Conservation (phyloP, 1,284 basidiomycete genomes). For the Cryptococcus hybrid region DNA sequence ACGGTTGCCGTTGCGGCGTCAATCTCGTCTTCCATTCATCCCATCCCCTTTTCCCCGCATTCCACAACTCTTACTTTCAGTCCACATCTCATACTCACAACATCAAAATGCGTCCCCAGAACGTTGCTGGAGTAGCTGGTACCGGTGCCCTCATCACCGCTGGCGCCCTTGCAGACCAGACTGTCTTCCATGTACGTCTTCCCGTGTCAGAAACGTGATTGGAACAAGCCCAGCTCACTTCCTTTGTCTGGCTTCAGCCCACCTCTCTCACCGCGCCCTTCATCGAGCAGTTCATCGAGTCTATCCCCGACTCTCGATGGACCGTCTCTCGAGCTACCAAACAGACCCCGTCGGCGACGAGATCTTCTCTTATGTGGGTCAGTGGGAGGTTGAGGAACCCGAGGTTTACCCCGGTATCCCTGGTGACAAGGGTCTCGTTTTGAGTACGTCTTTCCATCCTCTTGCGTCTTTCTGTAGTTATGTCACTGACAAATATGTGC, state of each 20-base stretch:
- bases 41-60: constrained; percentile 1
- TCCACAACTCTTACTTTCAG: too few species aligned
- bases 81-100: too few species aligned
- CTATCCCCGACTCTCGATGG: constrained; percentile 74
- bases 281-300: constrained; percentile 93
- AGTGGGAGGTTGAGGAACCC: constrained; percentile 95
- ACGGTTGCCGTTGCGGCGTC: not conserved
- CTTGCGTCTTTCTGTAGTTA: not conserved
- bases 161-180: constrained; percentile 31
- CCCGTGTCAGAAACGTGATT: not conserved
- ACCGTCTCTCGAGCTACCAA: constrained; percentile 95
- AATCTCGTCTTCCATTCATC: not conserved
- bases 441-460: constrained; percentile 54
- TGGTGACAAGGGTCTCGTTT: constrained; percentile 85
- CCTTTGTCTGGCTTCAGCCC: constrained; percentile 55
- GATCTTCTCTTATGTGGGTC: constrained; percentile 94
- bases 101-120: constrained; percentile 41
- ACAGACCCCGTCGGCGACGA: constrained; percentile 90
- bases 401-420: constrained; percentile 64
- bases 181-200: constrained; percentile 36
- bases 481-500: not conserved
- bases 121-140: constrained; percentile 42
- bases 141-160: constrained; percentile 41
- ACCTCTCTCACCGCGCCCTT: constrained; percentile 87
- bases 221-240: not conserved